phyloP scores from a whole-genome alignment of 164 flowering plant genomes.

The Nymphaea thermarum region DNA sequence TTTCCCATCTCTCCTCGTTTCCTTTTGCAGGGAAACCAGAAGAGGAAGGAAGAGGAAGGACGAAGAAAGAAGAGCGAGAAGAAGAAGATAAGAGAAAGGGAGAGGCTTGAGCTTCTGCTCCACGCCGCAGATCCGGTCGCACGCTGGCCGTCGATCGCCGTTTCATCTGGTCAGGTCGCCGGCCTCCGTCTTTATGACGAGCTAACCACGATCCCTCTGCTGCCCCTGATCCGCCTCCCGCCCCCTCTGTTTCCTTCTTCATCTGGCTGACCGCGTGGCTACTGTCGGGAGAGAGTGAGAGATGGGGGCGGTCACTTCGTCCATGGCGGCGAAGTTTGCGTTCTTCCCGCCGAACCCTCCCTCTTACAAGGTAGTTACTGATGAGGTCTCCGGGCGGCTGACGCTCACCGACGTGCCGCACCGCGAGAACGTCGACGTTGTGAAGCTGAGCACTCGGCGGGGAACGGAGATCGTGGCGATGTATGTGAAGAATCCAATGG shows the following conservation, averaged over 20 bases:
- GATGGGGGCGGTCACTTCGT: constrained; percentile 78
- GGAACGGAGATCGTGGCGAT: constrained; percentile 62
- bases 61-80: not conserved
- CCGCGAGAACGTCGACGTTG: constrained; percentile 61
- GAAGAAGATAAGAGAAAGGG: not conserved
- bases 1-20: not conserved
- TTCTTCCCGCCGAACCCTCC: constrained; percentile 89
- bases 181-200: not conserved
- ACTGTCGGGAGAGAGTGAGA: not conserved
- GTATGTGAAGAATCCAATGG: constrained; percentile 54
- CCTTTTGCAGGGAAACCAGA: not conserved
- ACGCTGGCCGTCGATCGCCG: not conserved
- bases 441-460: constrained; percentile 53
- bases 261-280: too few species aligned
- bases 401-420: constrained; percentile 31
- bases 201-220: not conserved
- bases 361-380: constrained; percentile 40
- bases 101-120: not conserved
- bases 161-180: not conserved
- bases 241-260: not conserved
- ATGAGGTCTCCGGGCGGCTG: constrained; percentile 39
- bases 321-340: constrained; percentile 85
- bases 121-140: not conserved
- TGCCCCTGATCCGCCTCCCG: not conserved
- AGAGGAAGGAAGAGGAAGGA: not conserved